These are phyloP conservation scores for Torrubiellomyces zombiae DNA, from an alignment of 2,329 filamentous ascomycete genomes.

Conservation along the genomic window DNA sequence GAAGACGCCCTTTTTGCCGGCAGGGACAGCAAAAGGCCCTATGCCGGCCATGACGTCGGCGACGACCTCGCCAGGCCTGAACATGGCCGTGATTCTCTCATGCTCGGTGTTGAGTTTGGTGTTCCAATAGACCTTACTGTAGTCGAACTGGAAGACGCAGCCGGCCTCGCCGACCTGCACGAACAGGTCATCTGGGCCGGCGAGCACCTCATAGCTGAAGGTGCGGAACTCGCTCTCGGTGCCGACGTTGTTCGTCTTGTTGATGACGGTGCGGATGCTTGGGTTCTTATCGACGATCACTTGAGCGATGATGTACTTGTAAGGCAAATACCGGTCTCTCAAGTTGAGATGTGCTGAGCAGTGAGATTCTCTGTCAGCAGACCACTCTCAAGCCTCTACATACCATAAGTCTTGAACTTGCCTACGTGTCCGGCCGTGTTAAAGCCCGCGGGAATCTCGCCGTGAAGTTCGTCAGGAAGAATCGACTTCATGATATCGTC, in stretches of 20 bases:
- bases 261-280: constrained; percentile 73
- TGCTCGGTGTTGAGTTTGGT: constrained; percentile 82
- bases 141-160: constrained; percentile 86
- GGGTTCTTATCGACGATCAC: constrained; percentile 84
- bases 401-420: constrained; percentile 21
- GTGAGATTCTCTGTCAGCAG: background rate
- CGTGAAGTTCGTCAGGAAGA: constrained; percentile 62
- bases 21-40: constrained; percentile 84
- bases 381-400: background rate
- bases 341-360: constrained; percentile 72
- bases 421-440: constrained; percentile 77
- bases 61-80: constrained; percentile 72
- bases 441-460: constrained; percentile 73
- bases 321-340: constrained; percentile 63
- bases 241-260: constrained; percentile 84
- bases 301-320: constrained; percentile 72
- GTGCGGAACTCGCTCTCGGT: constrained; percentile 75
- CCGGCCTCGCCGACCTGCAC: constrained; percentile 69
- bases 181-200: constrained; percentile 64
- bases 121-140: constrained; percentile 97
- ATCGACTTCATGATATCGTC: constrained; percentile 72
- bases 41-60: constrained; percentile 97
- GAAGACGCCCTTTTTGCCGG: constrained; percentile 77
- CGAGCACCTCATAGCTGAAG: constrained; percentile 81
- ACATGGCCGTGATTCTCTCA: constrained; percentile 57